These are phyloP conservation scores for Entamoeba invadens DNA, from an alignment of 208 protist genomes.

Conservation along the genomic window DNA sequence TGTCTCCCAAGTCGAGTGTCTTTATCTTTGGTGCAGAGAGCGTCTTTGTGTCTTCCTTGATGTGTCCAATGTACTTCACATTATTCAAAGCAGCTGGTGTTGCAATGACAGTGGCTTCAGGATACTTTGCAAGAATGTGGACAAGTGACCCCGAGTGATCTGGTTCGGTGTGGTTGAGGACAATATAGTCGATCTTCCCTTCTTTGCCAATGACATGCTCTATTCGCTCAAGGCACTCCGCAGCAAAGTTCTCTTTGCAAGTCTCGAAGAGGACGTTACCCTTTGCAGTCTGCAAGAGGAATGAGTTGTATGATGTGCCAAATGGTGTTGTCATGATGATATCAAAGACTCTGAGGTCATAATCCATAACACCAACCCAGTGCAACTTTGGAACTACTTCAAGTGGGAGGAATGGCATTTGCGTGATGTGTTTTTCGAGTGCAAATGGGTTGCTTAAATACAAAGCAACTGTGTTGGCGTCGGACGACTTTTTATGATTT, in stretches of 20 bases:
- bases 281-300: not conserved
- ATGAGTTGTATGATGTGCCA: conserved; percentile 24
- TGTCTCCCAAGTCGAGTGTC: not conserved
- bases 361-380: conserved; percentile 8
- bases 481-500: no score
- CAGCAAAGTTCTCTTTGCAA: not conserved
- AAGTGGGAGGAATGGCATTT: no score
- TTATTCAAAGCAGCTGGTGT: conserved; percentile 8
- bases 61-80: conserved; percentile 10
- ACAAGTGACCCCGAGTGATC: conserved; percentile 5
- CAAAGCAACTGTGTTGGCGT: no score
- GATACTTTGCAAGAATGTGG: not conserved
- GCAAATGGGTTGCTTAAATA: no score
- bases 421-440: no score
- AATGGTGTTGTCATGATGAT: conserved; percentile 14
- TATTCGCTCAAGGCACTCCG: not conserved
- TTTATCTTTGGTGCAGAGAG: not conserved
- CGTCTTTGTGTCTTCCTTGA: not conserved
- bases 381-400: conserved; percentile 1
- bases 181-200: conserved; percentile 6
- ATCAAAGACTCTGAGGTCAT: conserved; percentile 19
- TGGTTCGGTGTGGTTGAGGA: conserved; percentile 17
- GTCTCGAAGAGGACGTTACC: conserved; percentile 17
- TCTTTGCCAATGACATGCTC: conserved; percentile 2
- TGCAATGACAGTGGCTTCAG: not conserved